Evolutionary conservation across 768 basidiomycete genomes (phyloP).

Genomic region (Gelatoporia subvermispora): DNA sequence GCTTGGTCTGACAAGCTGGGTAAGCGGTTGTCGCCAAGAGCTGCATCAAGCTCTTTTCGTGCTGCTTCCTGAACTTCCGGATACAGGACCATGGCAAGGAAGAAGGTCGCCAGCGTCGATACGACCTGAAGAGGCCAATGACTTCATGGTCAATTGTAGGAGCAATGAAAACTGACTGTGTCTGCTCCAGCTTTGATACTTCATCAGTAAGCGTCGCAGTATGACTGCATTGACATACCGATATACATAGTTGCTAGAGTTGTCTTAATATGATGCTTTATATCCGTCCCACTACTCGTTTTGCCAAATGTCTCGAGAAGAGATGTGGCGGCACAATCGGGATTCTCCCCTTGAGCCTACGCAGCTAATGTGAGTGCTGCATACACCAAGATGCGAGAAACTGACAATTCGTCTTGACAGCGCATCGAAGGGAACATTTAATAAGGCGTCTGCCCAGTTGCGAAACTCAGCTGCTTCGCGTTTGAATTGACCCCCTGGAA

Average conservation of each 20-base stretch:
- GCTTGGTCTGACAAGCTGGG: conserved; percentile 23
- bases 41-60: conserved; percentile 34
- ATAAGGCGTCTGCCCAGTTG: conserved; percentile 7
- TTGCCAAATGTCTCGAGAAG: no score
- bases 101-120: conserved; percentile 21
- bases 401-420: conserved; percentile 17
- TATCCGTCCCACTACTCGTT: no score
- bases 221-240: no score
- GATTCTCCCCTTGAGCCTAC: not conserved
- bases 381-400: not conserved
- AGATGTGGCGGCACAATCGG: no score
- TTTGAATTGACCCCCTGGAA: conserved; percentile 17
- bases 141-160: no score
- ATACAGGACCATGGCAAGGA: conserved; percentile 28
- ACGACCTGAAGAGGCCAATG: conserved; percentile 7
- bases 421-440: conserved; percentile 17
- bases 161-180: conserved; percentile 7
- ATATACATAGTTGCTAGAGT: no score
- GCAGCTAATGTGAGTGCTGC: not conserved
- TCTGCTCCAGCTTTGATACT: conserved; percentile 7
- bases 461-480: conserved; percentile 4
- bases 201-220: no score
- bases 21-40: conserved; percentile 28
- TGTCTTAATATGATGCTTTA: no score
- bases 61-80: conserved; percentile 30